Base-by-base conservation (phyloP, 495 filamentous ascomycete species). In the Neurospora discreta region DNA sequence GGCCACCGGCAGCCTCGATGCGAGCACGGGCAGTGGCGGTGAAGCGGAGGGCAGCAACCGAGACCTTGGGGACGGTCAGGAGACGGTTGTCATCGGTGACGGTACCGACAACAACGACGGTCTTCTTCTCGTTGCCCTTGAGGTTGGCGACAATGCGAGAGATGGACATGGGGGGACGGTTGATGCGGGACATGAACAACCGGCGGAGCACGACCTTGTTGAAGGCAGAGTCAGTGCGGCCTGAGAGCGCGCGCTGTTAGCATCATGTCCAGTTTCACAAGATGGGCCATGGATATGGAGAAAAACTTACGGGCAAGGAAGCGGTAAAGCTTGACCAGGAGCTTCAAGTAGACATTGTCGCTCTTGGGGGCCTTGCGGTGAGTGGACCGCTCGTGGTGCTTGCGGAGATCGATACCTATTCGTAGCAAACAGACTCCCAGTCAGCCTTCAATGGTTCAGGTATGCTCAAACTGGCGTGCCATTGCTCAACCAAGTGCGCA, bases 281-380 rank as follows among this genome's bases (percentile, higher is more conserved):
- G 16, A 52, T n/a, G 60, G 69, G 39, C 39, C 39, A 52, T 26
- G 13, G 44, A 6, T 4, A 39, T 69, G 23, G 41, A 30, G 30
- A 43, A 30, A 36, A 75, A 90, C 93, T 85, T 92, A 97, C 95
- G 94, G 78, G 94, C 91, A 78, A 99, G 86, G 91, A 99, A 99
- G 85, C 91, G 91, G 89, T 98, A 99, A 38, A 99, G 92, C 90
- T 98, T 98, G 85, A 98, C 94, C 80, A 98, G 87, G 76, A 99
- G 91, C 88, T 94, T 93, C 79, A 98, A 87, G 85, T 98, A 98
- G 76, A 94, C 93, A 87, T 99, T 98, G 85, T 97, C 93, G 86
- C 91, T 95, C 83, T 98, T 97, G 74, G 95, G 91, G 73, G 95
- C 95, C 89, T 92, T 94, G 85, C 93, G 92, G 86, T 95, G 93